These are phyloP conservation scores for Geranium rotundifolium DNA, from an alignment of 345 rosid species.

Conservation along the genomic window DNA sequence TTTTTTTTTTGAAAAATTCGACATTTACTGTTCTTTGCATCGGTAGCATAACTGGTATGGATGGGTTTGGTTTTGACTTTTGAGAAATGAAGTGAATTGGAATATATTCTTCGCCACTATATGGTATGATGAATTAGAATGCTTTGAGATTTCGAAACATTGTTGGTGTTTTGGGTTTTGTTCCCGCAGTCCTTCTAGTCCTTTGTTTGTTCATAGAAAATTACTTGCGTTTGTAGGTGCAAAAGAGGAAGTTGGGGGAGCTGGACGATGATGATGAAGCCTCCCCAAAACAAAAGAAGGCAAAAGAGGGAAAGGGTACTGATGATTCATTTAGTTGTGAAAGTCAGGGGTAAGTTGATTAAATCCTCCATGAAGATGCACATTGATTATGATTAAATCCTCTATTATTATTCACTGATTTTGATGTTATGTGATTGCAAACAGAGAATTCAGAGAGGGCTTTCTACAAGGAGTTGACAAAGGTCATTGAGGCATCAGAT, in stretches of 20 bases:
- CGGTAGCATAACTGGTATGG: too few species aligned
- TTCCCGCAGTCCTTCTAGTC: too few species aligned
- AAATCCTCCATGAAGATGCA: not conserved
- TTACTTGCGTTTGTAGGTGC: slow-evolving; percentile 28
- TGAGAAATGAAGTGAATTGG: too few species aligned
- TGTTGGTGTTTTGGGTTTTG: too few species aligned
- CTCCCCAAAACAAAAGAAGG: slow-evolving; percentile 13
- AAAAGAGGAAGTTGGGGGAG: slow-evolving; percentile 71
- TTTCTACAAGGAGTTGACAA: slow-evolving; percentile 91
- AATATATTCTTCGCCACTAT: too few species aligned
- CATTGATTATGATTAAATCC: not conserved
- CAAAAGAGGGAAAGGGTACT: slow-evolving; percentile 19
- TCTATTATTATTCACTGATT: not conserved
- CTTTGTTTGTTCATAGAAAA: too few species aligned
- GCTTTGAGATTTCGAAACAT: too few species aligned
- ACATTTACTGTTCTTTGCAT: too few species aligned
- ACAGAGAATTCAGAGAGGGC: slow-evolving; percentile 79
- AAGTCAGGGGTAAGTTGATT: slow-evolving; percentile 37
- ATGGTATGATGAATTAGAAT: too few species aligned
- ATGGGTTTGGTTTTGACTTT: too few species aligned
- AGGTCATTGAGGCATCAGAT: slow-evolving; percentile 83
- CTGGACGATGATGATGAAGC: slow-evolving; percentile 27
- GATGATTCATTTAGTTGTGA: slow-evolving; percentile 24
- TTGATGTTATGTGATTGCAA: slow-evolving; percentile 7
- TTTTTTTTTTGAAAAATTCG: not conserved